Conservation (phyloP, 495 filamentous ascomycete genomes). For the Stereocaulon alpinum region DNA sequence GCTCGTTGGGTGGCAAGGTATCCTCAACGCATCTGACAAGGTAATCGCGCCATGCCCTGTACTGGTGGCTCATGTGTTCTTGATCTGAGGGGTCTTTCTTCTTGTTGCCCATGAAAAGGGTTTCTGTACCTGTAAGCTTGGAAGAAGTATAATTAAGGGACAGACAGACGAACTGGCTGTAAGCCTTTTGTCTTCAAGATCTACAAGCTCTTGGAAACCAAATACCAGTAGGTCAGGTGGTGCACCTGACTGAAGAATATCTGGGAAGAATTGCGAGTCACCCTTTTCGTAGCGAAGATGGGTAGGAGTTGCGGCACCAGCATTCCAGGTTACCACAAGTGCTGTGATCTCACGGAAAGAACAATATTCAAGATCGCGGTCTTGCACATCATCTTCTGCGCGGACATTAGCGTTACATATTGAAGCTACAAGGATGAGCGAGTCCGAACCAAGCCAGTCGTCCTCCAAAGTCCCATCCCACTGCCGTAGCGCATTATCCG, state of each 20-base stretch:
- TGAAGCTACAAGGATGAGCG: neutral
- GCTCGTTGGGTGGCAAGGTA: conserved; percentile 63
- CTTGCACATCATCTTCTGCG: conserved; percentile 73
- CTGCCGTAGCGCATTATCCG: conserved; percentile 70
- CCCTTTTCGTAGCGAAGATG: conserved; percentile 57
- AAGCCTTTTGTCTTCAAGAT: conserved; percentile 91
- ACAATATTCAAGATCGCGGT: conserved; percentile 69
- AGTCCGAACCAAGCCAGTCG: conserved; percentile 68
- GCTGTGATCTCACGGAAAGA: conserved; percentile 70
- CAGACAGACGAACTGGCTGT: conserved; percentile 63
- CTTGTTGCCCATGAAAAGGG: conserved; percentile 49
- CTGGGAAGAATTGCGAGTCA: conserved; percentile 64
- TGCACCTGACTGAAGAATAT: conserved; percentile 57
- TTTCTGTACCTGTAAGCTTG: conserved; percentile 29
- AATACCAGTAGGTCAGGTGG: conserved; percentile 88
- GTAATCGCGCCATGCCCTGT: conserved; percentile 90
- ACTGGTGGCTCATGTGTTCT: conserved; percentile 94
- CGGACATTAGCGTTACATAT: neutral
- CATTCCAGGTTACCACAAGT: conserved; percentile 88
- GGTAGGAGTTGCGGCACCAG: conserved; percentile 79
- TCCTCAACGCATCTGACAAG: conserved; percentile 71
- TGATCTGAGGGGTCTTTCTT: conserved; percentile 84
- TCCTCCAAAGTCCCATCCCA: conserved; percentile 94
- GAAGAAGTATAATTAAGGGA: neutral
- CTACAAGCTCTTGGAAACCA: conserved; percentile 95